Evolutionary conservation across 805 yeast species (phyloP).

Genomic region (Starmerella floricola): DNA sequence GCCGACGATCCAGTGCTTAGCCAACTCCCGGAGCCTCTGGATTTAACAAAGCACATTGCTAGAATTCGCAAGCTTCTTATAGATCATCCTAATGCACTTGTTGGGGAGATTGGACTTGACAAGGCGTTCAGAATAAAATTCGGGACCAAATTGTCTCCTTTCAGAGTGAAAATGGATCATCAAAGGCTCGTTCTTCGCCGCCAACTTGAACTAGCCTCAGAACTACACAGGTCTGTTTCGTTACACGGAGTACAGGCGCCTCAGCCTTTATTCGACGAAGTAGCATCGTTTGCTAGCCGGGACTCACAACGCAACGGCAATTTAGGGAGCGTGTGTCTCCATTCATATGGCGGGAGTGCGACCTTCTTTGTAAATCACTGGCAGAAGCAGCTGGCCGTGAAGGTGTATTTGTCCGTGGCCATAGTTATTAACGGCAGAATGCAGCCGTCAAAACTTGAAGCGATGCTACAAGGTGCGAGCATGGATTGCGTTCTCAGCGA

Average conservation of each 20-base stretch:
- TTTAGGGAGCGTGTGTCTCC: slow-evolving; percentile 46
- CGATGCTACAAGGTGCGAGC: slow-evolving; percentile 30
- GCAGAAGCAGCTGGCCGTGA: slow-evolving; percentile 16
- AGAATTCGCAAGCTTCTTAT: slow-evolving; percentile 29
- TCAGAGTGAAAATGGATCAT: slow-evolving; percentile 51
- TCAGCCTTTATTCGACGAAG: slow-evolving; percentile 42
- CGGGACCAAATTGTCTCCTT: slow-evolving; percentile 30
- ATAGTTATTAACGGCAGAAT: slow-evolving; percentile 35
- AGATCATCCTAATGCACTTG: slow-evolving; percentile 32
- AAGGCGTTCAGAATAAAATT: slow-evolving; percentile 56
- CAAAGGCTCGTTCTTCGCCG: slow-evolving; percentile 43
- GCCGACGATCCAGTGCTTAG: slow-evolving; percentile 29
- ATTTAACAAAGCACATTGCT: slow-evolving; percentile 30
- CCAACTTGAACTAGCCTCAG: slow-evolving; percentile 46
- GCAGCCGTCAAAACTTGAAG: slow-evolving; percentile 25
- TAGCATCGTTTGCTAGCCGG: slow-evolving; percentile 20
- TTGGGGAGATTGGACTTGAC: slow-evolving; percentile 92
- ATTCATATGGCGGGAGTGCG: slow-evolving; percentile 73
- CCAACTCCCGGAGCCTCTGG: slow-evolving; percentile 50
- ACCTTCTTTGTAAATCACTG: slow-evolving; percentile 36
- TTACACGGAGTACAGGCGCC: slow-evolving; percentile 79
- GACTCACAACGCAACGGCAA: slow-evolving; percentile 10
- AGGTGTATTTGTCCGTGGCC: slow-evolving; percentile 44
- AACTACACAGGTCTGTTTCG: slow-evolving; percentile 43
- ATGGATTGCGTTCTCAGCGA: slow-evolving; percentile 36